phyloP scores from a whole-genome alignment of 2,329 filamentous ascomycete species.

The Calonectria montana region DNA sequence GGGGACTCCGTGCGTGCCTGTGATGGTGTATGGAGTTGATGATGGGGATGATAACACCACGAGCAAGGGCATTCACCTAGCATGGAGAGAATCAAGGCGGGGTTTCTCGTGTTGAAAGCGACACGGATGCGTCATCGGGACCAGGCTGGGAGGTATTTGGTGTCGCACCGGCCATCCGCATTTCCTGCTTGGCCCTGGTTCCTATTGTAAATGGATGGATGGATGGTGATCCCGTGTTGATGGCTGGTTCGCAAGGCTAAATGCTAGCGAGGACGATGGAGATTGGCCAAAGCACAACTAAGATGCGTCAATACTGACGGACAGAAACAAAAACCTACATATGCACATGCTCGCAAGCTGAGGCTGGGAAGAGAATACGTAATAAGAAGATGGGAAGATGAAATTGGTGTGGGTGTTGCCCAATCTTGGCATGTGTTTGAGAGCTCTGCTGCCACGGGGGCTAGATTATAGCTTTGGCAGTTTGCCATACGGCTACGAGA shows the following conservation, averaged over 20 bases:
- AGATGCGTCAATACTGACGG: background rate
- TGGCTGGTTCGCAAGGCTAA: background rate
- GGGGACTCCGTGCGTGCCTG: constrained; percentile 34
- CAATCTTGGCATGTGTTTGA: constrained; percentile 12
- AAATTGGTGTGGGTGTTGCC: constrained; percentile 6
- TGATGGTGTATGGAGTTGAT: constrained; percentile 12
- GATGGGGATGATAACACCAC: constrained; percentile 23
- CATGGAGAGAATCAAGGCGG: background rate
- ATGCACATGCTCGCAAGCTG: background rate
- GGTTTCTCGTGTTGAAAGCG: constrained; percentile 16
- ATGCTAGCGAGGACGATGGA: background rate
- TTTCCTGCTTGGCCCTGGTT: constrained; percentile 1
- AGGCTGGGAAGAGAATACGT: background rate
- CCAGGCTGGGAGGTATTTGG: constrained; percentile 4
- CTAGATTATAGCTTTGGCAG: background rate
- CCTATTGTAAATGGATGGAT: background rate
- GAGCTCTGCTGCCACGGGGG: constrained; percentile 4
- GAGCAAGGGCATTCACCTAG: constrained; percentile 15
- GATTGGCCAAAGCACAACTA: background rate
- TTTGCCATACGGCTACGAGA: background rate
- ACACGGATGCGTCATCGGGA: constrained; percentile 11
- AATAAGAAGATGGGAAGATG: background rate
- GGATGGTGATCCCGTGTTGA: background rate
- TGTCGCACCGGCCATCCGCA: constrained; percentile 5
- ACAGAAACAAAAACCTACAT: background rate